These are phyloP conservation scores for Coemansia sp. DNA, from an alignment of 192 early-diverging fungal species.

Conservation along the genomic window DNA sequence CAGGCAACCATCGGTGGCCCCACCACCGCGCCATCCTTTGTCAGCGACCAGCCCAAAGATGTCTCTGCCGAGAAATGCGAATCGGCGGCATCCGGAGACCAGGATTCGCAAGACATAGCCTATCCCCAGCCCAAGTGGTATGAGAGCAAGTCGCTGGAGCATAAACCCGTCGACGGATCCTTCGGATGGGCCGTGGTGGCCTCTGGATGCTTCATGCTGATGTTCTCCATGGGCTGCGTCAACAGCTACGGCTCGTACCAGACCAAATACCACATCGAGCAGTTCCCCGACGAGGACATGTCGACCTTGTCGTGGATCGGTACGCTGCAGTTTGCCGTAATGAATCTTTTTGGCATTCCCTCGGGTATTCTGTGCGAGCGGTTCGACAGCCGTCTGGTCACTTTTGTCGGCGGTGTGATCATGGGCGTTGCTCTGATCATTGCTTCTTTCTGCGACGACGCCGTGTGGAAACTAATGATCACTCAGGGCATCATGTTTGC, in stretches of 20 bases:
- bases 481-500: constrained; percentile 77
- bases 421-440: constrained; percentile 18
- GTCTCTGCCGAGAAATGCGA: background rate
- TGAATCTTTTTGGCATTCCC: constrained; percentile 29
- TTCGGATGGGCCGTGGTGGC: constrained; percentile 54
- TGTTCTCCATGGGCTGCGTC: constrained; percentile 26
- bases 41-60: background rate
- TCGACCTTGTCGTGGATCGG: constrained; percentile 47
- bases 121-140: constrained; percentile 2
- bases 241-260: constrained; percentile 39
- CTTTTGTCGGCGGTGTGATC: constrained; percentile 12
- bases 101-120: background rate
- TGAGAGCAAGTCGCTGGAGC: constrained; percentile 9
- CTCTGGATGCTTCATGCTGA: constrained; percentile 13
- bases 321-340: constrained; percentile 30
- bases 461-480: constrained; percentile 63
- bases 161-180: constrained; percentile 24
- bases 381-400: constrained; percentile 12
- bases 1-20: background rate
- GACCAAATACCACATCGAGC: constrained; percentile 19
- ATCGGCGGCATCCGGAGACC: background rate
- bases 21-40: constrained; percentile 5
- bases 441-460: constrained; percentile 30
- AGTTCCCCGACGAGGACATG: constrained; percentile 20
- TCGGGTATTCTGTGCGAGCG: constrained; percentile 36